Evolutionary conservation across 805 yeast species (phyloP).

Genomic region (Isabelozyma heimii): DNA sequence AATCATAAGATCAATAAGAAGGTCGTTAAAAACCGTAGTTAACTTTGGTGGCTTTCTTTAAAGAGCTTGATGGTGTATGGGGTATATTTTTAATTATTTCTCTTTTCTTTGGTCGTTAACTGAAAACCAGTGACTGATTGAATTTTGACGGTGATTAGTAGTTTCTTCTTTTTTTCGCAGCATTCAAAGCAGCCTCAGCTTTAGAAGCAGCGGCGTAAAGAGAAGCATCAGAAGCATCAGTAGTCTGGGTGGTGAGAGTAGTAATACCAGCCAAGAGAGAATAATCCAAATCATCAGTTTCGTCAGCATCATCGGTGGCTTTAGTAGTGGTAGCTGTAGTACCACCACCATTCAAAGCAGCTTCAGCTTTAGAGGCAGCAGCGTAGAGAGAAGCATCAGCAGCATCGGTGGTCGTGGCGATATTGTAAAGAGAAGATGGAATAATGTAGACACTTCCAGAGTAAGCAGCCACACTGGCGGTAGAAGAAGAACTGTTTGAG

Average conservation of each 20-base stretch:
- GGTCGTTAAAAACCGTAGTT: not conserved
- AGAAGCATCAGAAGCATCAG: conserved; percentile 9
- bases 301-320: conserved; percentile 17
- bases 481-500: conserved; percentile 4
- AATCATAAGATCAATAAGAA: not conserved
- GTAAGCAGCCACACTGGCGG: conserved; percentile 15
- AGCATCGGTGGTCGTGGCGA: conserved; percentile 9
- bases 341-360: conserved; percentile 7
- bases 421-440: conserved; percentile 4
- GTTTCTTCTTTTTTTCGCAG: not conserved
- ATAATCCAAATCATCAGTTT: conserved; percentile 22
- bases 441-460: conserved; percentile 13
- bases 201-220: conserved; percentile 9
- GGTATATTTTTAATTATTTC: not conserved
- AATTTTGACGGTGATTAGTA: not conserved
- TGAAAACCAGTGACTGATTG: not conserved
- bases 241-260: conserved; percentile 9
- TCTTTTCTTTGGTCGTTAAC: not conserved
- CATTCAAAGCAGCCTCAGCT: conserved; percentile 7
- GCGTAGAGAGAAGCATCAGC: conserved; percentile 9
- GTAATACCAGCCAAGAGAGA: conserved; percentile 11
- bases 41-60: too few species aligned
- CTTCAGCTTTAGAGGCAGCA: conserved; percentile 8
- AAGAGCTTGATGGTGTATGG: not conserved
- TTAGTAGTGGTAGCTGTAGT: not conserved